Conservation (phyloP, 495 filamentous ascomycete species). For the Penicillium angulare region DNA sequence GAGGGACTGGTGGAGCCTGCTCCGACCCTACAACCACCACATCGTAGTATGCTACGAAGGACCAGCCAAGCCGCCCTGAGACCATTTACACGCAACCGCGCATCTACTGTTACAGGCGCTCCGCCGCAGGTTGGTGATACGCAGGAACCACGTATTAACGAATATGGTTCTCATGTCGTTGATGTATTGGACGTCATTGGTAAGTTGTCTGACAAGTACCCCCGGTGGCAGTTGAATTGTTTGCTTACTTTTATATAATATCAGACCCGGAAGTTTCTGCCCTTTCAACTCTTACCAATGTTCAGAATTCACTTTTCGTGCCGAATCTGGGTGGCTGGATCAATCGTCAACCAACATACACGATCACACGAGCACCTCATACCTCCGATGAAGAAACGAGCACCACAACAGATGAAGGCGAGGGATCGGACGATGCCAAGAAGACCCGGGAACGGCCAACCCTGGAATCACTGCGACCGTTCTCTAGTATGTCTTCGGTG, state of each 20-base stretch:
- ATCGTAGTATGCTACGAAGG: slow-evolving; percentile 29
- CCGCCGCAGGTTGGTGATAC: slow-evolving; percentile 2
- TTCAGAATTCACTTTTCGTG: slow-evolving; percentile 76
- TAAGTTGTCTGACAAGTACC: slow-evolving; percentile 33
- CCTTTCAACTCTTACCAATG: slow-evolving; percentile 72
- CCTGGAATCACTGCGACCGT: slow-evolving; percentile 24
- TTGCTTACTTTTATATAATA: neutral
- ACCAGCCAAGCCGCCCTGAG: slow-evolving; percentile 34
- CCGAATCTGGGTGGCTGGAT: slow-evolving; percentile 64
- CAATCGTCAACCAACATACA: slow-evolving; percentile 73
- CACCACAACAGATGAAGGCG: slow-evolving; percentile 31
- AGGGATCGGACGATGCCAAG: slow-evolving; percentile 21
- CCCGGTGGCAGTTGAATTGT: no score
- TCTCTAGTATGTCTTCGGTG: slow-evolving; percentile 35
- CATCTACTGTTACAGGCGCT: slow-evolving; percentile 30
- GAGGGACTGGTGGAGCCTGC: slow-evolving; percentile 10
- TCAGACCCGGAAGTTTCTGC: slow-evolving; percentile 73
- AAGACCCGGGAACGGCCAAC: slow-evolving; percentile 26
- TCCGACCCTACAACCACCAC: slow-evolving; percentile 13
- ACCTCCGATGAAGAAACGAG: slow-evolving; percentile 31
- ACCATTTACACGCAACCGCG: slow-evolving; percentile 36
- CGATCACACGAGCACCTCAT: slow-evolving; percentile 55
- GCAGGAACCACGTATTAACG: slow-evolving; percentile 17
- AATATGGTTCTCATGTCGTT: slow-evolving; percentile 60
- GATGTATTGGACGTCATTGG: slow-evolving; percentile 72